Conservation (phyloP, 495 filamentous ascomycete species). For the Sordaria brevicollis region DNA sequence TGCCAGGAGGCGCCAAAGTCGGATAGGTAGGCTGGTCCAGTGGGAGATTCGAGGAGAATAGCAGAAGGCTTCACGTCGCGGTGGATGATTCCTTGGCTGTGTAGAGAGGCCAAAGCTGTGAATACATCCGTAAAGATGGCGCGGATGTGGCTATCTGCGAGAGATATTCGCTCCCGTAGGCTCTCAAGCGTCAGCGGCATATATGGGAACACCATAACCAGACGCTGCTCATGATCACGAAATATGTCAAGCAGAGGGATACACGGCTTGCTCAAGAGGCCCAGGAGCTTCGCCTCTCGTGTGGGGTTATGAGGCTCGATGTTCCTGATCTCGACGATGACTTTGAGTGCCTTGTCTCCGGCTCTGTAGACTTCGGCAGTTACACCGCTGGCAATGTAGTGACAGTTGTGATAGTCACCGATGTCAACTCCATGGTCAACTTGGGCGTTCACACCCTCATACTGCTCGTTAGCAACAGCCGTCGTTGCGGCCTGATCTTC, state of each 20-base stretch:
- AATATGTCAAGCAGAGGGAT: conserved; percentile 64
- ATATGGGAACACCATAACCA: conserved; percentile 79
- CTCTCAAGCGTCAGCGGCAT: conserved; percentile 58
- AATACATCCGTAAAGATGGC: conserved; percentile 57
- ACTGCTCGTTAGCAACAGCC: neutral
- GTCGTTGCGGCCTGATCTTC: neutral
- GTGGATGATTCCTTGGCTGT: conserved; percentile 70
- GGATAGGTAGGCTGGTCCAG: conserved; percentile 65
- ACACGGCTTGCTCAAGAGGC: conserved; percentile 32
- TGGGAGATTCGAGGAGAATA: conserved; percentile 56
- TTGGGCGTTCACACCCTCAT: conserved; percentile 10
- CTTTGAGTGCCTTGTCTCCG: conserved; percentile 65
- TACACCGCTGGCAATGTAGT: conserved; percentile 61
- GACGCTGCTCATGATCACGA: conserved; percentile 53
- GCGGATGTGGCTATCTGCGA: conserved; percentile 33
- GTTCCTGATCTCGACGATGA: conserved; percentile 64
- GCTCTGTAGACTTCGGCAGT: conserved; percentile 70
- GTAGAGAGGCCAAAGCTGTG: conserved; percentile 59
- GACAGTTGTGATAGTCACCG: conserved; percentile 60
- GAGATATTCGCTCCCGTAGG: conserved; percentile 39
- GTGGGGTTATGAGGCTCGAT: conserved; percentile 69
- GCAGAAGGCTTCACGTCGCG: conserved; percentile 92
- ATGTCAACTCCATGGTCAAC: conserved; percentile 43
- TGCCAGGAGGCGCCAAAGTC: conserved; percentile 93
- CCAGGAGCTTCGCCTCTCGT: conserved; percentile 67